Conservation (phyloP, 78 protist genomes). For the Tieghemostelium lacteum region DNA sequence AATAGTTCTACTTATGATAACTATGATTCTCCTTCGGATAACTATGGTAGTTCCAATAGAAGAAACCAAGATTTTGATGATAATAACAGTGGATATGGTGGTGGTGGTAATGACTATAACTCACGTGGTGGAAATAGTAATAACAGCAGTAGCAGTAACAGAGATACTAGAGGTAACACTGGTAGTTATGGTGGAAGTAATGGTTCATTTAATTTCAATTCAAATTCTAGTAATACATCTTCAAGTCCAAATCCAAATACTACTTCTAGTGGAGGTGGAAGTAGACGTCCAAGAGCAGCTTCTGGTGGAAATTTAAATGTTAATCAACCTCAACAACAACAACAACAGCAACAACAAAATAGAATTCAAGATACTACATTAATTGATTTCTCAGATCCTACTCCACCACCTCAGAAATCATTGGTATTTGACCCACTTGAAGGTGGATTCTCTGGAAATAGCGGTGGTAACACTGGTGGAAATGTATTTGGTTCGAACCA, state of each 20-base stretch:
- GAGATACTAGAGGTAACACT: conserved; percentile 35
- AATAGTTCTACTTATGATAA: conserved; percentile 1
- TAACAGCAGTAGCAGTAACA: conserved; percentile 10
- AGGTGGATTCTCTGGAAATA: neutral
- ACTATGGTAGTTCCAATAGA: conserved; percentile 13
- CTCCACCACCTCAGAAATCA: conserved; percentile 24
- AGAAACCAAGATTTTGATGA: conserved; percentile 4
- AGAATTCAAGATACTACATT: conserved; percentile 13
- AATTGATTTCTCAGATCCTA: conserved; percentile 75
- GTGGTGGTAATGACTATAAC: neutral
- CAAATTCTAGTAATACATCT: neutral
- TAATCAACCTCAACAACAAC: neutral
- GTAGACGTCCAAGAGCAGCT: conserved; percentile 70
- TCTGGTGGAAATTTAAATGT: conserved; percentile 33
- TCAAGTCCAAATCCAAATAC: conserved; percentile 1
- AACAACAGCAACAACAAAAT: conserved; percentile 2
- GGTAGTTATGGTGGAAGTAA: neutral
- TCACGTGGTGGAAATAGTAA: neutral
- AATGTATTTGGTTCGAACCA: neutral
- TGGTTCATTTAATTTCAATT: neutral
- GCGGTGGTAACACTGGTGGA: conserved; percentile 11
- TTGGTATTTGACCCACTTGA: conserved; percentile 58
- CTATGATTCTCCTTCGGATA: neutral
- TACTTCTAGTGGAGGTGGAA: conserved; percentile 17
- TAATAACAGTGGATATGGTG: conserved; percentile 7